Evolutionary conservation across 768 basidiomycete species (phyloP).

Genomic region (Astraeus odoratus): DNA sequence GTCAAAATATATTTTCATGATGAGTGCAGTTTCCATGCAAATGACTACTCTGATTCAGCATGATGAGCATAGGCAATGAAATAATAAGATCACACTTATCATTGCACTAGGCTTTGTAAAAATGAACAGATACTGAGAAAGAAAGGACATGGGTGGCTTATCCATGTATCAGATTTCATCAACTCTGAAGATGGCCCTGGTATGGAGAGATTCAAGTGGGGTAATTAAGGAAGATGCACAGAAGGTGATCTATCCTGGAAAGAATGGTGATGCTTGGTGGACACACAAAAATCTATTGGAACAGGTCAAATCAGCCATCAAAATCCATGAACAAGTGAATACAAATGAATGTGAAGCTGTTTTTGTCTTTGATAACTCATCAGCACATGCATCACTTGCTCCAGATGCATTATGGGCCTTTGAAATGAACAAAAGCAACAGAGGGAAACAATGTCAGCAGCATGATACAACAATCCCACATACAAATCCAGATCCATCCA

Average conservation of each 20-base stretch:
- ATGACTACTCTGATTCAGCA: conserved; percentile 23
- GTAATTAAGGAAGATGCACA: conserved; percentile 13
- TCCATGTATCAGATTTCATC: conserved; percentile 36
- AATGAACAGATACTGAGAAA: not conserved
- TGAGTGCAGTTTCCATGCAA: conserved; percentile 13
- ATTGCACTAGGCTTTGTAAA: not conserved
- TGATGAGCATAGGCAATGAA: not conserved
- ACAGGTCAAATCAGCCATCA: conserved; percentile 4
- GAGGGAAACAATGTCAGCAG: conserved; percentile 16
- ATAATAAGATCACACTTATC: not conserved
- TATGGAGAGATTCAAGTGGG: not conserved
- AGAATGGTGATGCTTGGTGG: conserved; percentile 13
- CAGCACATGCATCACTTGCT: conserved; percentile 6
- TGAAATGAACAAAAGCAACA: conserved; percentile 21
- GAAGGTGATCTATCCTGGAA: conserved; percentile 12
- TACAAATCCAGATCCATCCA: conserved; percentile 8
- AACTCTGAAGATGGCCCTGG: conserved; percentile 23
- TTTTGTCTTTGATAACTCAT: conserved; percentile 9
- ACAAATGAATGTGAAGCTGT: conserved; percentile 19
- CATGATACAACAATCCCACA: conserved; percentile 17
- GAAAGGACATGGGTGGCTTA: conserved; percentile 23
- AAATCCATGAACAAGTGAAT: conserved; percentile 31
- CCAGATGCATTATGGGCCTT: conserved; percentile 19
- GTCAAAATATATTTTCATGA: conserved; percentile 1
- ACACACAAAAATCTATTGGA: conserved; percentile 1